Evolutionary conservation across 306 rosid species (phyloP).

Genomic region (Styphnolobium japonicum): DNA sequence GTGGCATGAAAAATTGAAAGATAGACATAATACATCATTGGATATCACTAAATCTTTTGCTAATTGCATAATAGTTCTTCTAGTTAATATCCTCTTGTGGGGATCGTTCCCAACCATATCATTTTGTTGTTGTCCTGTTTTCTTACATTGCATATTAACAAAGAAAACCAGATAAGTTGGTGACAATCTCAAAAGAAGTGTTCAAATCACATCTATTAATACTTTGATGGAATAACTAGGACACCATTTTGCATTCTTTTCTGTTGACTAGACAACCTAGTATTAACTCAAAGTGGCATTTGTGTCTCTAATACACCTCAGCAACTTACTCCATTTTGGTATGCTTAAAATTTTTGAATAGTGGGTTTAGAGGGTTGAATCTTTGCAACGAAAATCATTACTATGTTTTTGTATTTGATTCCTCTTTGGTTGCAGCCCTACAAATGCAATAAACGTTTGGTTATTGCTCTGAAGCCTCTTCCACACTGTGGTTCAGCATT

Average conservation of each 20-base stretch:
- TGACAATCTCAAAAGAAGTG: background rate
- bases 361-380: background rate
- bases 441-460: slow-evolving; percentile 21
- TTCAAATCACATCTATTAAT: background rate
- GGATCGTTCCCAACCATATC: background rate
- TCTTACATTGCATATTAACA: background rate
- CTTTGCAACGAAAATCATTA: background rate
- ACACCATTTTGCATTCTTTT: background rate
- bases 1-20: background rate
- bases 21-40: background rate
- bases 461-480: slow-evolving; percentile 36
- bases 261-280: background rate
- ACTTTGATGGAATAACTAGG: background rate
- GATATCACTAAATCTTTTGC: background rate
- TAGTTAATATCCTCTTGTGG: background rate
- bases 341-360: background rate
- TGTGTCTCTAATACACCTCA: background rate
- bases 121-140: background rate
- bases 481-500: slow-evolving; percentile 8
- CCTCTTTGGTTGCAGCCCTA: slow-evolving; percentile 28
- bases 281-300: too few relatives aligned
- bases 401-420: background rate
- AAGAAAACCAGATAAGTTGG: background rate
- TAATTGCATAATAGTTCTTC: background rate
- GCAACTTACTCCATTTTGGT: background rate